These are phyloP conservation scores for Eutypella sp. DNA, from an alignment of 2,329 filamentous ascomycete genomes.

Conservation along the genomic window DNA sequence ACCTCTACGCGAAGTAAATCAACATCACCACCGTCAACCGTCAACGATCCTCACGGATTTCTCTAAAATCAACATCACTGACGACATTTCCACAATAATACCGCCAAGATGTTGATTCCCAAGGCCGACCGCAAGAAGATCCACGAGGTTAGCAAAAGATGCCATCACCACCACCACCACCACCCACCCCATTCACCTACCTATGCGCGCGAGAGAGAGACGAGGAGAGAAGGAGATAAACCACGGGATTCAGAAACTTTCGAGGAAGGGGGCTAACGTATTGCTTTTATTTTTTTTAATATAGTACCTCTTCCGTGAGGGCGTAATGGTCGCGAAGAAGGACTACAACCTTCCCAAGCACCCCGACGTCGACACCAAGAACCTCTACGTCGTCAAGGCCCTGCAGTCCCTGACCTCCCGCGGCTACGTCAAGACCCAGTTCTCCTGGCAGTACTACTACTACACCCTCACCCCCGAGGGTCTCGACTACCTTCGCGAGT, in stretches of 20 bases:
- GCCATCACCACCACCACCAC: neutral
- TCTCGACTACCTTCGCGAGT: conserved; percentile 99
- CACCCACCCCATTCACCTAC: too few relatives aligned
- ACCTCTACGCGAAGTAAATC: conserved; percentile 13
- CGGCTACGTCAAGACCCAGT: conserved; percentile 99
- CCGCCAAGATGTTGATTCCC: conserved; percentile 89
- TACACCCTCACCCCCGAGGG: conserved; percentile 99
- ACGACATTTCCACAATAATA: conserved; percentile 35
- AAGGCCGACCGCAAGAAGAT: conserved; percentile 99
- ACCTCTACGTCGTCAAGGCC: conserved; percentile 99
- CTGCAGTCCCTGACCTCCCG: conserved; percentile 97
- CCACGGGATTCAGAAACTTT: neutral
- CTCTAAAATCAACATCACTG: conserved; percentile 47
- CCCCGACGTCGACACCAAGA: conserved; percentile 98
- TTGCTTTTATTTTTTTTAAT: conserved; percentile 24
- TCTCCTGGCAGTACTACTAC: conserved; percentile 99
- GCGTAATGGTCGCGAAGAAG: conserved; percentile 96
- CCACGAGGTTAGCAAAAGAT: conserved; percentile 60
- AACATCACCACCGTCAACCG: conserved; percentile 13
- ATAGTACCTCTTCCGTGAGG: conserved; percentile 92
- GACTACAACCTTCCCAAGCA: conserved; percentile 98
- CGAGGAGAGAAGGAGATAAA: too few relatives aligned
- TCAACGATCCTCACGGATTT: conserved; percentile 31
- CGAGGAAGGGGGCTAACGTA: conserved; percentile 20
- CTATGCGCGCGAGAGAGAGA: too few relatives aligned